Conservation (phyloP, 2,329 filamentous ascomycete species). For the Ophiocordyceps camponoti-floridani region DNA sequence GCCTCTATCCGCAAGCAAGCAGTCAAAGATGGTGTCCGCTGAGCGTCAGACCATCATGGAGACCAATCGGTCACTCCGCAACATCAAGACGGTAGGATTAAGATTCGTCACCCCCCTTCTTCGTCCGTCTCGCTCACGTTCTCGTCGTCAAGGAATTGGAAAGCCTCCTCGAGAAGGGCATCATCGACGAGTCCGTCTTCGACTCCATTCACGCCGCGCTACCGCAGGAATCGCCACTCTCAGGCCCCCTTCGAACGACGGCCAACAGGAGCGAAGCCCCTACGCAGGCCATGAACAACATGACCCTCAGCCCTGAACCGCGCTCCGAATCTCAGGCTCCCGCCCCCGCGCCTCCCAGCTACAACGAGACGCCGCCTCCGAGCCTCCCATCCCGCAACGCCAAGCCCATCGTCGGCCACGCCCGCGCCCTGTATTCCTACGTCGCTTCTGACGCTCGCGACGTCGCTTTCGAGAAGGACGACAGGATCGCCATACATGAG, state of each 20-base stretch:
- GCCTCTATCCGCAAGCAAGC: not conserved
- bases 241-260: constrained; percentile 24
- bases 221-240: constrained; percentile 49
- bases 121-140: not conserved
- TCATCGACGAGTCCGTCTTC: constrained; percentile 60
- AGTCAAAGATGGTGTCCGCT: constrained; percentile 21
- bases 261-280: constrained; percentile 16
- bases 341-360: constrained; percentile 29
- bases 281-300: constrained; percentile 22
- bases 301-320: constrained; percentile 11
- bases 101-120: not conserved
- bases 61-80: constrained; percentile 72
- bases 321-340: constrained; percentile 5
- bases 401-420: constrained; percentile 50
- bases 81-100: constrained; percentile 58
- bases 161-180: constrained; percentile 64
- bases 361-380: constrained; percentile 27
- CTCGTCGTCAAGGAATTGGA: constrained; percentile 59
- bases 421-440: constrained; percentile 73
- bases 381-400: constrained; percentile 20
- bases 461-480: constrained; percentile 62
- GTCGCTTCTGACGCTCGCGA: constrained; percentile 64
- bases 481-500: constrained; percentile 64
- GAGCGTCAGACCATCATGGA: constrained; percentile 43
- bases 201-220: constrained; percentile 58